A percentile compares a stretch with the other conserved stretches of the same genome.
These are phyloP conservation scores for Clathrospora elynae DNA, from an alignment of 2,329 filamentous ascomycete species.

Conservation along the genomic window DNA sequence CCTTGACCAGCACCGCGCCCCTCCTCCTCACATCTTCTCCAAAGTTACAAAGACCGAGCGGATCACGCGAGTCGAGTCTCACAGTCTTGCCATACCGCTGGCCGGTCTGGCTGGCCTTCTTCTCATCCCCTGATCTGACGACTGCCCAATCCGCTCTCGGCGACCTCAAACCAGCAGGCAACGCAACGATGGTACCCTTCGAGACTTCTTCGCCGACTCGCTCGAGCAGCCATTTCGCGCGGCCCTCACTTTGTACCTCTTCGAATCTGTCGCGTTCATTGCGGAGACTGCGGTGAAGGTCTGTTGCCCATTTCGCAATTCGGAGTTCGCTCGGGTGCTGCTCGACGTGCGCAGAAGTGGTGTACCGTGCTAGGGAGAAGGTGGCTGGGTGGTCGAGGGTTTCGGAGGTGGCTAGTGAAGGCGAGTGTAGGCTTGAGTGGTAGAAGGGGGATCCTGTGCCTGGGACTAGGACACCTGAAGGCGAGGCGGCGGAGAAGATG, in stretches of 20 bases:
- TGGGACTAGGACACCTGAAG: constrained; percentile 48
- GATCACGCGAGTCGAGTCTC: constrained; percentile 67
- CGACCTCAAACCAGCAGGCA: constrained; percentile 27
- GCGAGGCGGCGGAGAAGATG: constrained; percentile 42
- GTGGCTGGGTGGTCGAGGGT: constrained; percentile 34
- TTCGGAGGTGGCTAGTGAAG: constrained; percentile 38
- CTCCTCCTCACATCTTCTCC: constrained; percentile 67
- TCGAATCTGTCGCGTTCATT: constrained; percentile 75
- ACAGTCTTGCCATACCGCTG: constrained; percentile 29
- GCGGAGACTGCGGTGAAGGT: constrained; percentile 75
- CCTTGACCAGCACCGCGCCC: constrained; percentile 71
- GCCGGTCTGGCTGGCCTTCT: constrained; percentile 32
- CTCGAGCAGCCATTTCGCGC: constrained; percentile 71
- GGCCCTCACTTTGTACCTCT: constrained; percentile 62
- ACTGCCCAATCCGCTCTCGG: constrained; percentile 45
- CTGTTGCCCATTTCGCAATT: constrained; percentile 79
- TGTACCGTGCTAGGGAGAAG: constrained; percentile 55
- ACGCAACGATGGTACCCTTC: constrained; percentile 37
- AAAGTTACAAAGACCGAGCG: constrained; percentile 75
- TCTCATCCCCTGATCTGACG: constrained; percentile 32
- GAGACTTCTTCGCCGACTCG: constrained; percentile 69
- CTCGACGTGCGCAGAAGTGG: constrained; percentile 59
- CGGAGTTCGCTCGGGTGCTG: constrained; percentile 69
- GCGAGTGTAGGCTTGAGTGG: constrained; percentile 43
- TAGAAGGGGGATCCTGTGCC: constrained; percentile 44